phyloP scores from a whole-genome alignment of 768 basidiomycete genomes.

The Chalciporus pseudorubinellus region DNA sequence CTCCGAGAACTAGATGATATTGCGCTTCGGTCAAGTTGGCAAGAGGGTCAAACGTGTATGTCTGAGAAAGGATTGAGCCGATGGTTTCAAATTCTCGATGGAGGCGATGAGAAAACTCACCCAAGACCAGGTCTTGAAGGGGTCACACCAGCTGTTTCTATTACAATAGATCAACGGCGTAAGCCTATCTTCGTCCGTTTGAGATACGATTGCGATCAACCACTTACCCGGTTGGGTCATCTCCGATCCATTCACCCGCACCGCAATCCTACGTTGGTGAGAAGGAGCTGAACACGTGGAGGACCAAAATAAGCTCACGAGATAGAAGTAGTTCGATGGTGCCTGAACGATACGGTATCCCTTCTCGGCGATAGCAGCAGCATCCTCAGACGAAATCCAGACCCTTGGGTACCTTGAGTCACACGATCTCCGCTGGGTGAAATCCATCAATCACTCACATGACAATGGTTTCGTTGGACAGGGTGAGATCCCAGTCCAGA shows the following conservation, averaged over 20 bases:
- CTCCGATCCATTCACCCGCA: conserved; percentile 46
- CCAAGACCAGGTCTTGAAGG: conserved; percentile 52
- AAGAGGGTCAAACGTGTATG: conserved; percentile 52
- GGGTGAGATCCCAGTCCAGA: conserved; percentile 36
- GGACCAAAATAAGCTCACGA: conserved; percentile 24
- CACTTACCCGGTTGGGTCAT: conserved; percentile 30
- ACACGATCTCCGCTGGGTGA: not conserved
- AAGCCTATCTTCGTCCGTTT: not conserved
- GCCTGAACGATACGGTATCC: conserved; percentile 48
- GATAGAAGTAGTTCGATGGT: conserved; percentile 53
- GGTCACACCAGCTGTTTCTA: conserved; percentile 48
- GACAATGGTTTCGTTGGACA: conserved; percentile 42
- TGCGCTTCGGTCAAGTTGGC: conserved; percentile 38
- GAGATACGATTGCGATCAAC: not conserved
- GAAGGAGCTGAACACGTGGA: not conserved
- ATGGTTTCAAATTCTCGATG: not conserved
- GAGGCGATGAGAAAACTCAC: conserved; percentile 27
- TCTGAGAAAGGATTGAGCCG: conserved; percentile 24
- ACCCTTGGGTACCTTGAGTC: conserved; percentile 28
- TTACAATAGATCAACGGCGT: not conserved
- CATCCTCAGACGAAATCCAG: conserved; percentile 47
- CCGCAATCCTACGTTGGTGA: conserved; percentile 41
- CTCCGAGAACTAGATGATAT: conserved; percentile 38
- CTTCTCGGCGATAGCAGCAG: conserved; percentile 35
- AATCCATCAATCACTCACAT: conserved; percentile 29